A percentile compares a stretch with the other conserved stretches of the same genome.
phyloP scores from a whole-genome alignment of 352 stramenopile species.

The Blastocystis sp. region DNA sequence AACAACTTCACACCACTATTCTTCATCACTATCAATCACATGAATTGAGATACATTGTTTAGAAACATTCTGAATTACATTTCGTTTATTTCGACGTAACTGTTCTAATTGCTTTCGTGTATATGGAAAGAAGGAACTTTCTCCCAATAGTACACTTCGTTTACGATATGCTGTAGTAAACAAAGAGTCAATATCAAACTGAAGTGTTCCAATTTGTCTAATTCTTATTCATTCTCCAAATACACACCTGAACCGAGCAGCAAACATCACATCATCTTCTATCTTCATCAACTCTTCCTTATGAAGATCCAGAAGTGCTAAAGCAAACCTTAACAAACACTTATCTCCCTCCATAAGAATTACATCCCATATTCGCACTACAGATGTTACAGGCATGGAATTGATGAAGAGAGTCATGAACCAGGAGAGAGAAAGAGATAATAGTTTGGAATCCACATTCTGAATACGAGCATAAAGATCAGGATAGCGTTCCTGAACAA shows the following conservation, averaged over 20 bases:
- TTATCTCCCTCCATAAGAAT: constrained; percentile 54
- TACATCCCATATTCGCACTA: constrained; percentile 42
- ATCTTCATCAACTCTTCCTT: constrained; percentile 5
- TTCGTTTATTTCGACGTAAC: background rate
- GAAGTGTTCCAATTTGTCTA: background rate
- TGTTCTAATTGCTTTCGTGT: background rate
- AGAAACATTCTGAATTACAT: background rate
- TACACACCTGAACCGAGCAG: background rate
- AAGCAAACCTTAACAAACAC: background rate
- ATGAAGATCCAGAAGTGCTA: constrained; percentile 17
- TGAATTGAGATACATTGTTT: background rate
- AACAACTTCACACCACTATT: background rate
- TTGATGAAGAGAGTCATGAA: constrained; percentile 46
- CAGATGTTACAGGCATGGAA: background rate
- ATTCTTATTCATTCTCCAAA: background rate
- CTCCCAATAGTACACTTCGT: background rate
- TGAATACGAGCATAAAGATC: background rate
- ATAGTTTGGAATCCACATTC: background rate
- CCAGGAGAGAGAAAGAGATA: background rate
- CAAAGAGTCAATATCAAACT: background rate
- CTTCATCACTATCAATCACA: constrained; percentile 25
- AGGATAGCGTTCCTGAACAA: background rate
- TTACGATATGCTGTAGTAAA: background rate
- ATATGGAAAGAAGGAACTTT: background rate
- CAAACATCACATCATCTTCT: background rate